Evolutionary conservation across 1,284 basidiomycete species (phyloP).

Genomic region (Ustilago crameri): DNA sequence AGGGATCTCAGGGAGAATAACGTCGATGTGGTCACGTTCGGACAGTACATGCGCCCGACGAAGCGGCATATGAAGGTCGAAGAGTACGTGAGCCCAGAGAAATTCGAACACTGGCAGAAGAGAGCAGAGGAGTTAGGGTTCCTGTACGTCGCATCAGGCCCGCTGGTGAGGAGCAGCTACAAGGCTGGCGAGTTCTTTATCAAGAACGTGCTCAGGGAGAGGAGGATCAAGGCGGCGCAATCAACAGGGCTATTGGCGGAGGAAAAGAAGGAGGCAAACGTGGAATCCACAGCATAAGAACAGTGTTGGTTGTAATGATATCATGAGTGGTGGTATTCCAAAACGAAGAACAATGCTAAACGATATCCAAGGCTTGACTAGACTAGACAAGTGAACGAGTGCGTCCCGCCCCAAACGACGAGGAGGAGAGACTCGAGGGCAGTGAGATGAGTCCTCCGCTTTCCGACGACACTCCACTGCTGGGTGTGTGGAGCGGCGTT

Average conservation of each 20-base stretch:
- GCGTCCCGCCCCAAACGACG: too few species aligned
- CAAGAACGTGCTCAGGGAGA: constrained; percentile 61
- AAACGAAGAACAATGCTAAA: too few species aligned
- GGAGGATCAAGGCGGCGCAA: constrained; percentile 9
- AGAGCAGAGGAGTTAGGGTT: constrained; percentile 93
- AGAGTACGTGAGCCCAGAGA: constrained; percentile 90
- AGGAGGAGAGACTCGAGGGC: too few species aligned
- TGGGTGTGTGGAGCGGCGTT: too few species aligned
- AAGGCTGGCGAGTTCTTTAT: constrained; percentile 75
- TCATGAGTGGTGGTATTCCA: too few species aligned
- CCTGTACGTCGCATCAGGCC: constrained; percentile 95
- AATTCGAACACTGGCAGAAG: constrained; percentile 91
- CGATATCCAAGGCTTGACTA: not conserved
- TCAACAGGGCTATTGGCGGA: not conserved
- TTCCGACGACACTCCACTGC: too few species aligned
- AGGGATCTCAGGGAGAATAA: constrained; percentile 84
- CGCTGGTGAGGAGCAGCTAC: constrained; percentile 93
- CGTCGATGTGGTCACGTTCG: constrained; percentile 98
- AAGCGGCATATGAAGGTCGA: constrained; percentile 99
- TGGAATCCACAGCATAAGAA: not conserved
- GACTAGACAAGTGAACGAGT: not conserved
- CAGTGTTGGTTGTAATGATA: too few species aligned
- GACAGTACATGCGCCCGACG: constrained; percentile 99
- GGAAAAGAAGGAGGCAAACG: not conserved
- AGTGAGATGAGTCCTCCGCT: not conserved